Evolutionary conservation across 2,329 filamentous ascomycete species (phyloP), one percentile per base, ranked within the genome.

Genomic region (Talaromyces pinophilus): DNA sequence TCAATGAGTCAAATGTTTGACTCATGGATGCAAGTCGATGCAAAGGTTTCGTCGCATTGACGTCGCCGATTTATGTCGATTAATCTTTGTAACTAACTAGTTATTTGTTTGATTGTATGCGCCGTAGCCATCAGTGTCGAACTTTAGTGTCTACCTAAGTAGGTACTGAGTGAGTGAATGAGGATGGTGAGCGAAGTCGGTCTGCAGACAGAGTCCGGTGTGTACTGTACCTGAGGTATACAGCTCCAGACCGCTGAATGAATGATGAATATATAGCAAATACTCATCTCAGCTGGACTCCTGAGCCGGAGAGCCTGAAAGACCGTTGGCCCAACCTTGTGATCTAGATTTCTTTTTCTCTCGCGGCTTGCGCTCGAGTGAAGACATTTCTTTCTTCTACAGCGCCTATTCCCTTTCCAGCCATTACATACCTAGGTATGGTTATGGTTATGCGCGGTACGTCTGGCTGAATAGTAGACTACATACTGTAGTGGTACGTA

Each of bases 381-480:
- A 54, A 35, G 50, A 19, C 50, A 5, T 11, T 33, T 19, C 30
- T 55, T 38, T 54, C 28, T 42, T 60, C 28, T 46, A 30, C 38
- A 22, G 57, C 57, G 22, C 30, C 38, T 46, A 19, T 60, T 60
- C 40, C 57, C 22, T 46, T 60, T 60, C 40, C 8, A 40, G 38
- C 5, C 40, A 40, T 40, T 22, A 40, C 48, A 17, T 17, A 3
- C 1, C 10, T 22, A 13, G 1, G 10, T 30, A 17, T 19, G 22
- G 5, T 52, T 52, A 15, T 28, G 25, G 13, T 19, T 35, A 35
- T 35, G 52, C 52, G n/a, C 30, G 30, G n/a, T 59, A 28, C 11
- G 57, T 42, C 35, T 6, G 6, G 13, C 30, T 52, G 22, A 30
- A 59, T 28, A 28, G 10, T 11, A 4, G n/a, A 44, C 57, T 28